phyloP scores from a whole-genome alignment of 768 basidiomycete species.

The Leccinum ochraceum region DNA sequence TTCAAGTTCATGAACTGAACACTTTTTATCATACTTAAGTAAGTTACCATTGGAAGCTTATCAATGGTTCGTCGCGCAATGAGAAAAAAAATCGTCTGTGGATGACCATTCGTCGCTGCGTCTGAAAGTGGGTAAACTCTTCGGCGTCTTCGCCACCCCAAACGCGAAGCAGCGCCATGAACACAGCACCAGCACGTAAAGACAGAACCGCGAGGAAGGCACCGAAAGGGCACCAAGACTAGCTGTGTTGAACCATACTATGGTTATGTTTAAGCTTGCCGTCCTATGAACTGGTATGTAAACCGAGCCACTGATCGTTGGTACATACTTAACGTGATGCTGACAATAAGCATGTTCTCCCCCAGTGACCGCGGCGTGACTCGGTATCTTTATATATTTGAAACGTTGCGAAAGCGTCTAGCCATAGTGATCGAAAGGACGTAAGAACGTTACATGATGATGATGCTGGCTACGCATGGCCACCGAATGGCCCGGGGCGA shows the following conservation, averaged over 20 bases:
- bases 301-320: not conserved
- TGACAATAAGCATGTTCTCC: too few relatives aligned
- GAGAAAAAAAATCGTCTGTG: not conserved
- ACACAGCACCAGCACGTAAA: not conserved
- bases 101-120: not conserved
- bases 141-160: not conserved
- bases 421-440: not conserved
- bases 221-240: not conserved
- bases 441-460: conserved; percentile 6
- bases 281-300: not conserved
- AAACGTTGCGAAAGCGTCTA: not conserved
- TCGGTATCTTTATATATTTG: not conserved
- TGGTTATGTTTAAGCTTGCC: not conserved
- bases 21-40: not conserved
- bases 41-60: not conserved
- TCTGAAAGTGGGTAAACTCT: not conserved
- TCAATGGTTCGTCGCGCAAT: not conserved
- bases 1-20: not conserved
- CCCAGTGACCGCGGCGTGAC: not conserved
- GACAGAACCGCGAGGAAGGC: not conserved
- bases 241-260: not conserved
- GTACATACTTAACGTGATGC: not conserved
- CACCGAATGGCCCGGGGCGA: not conserved
- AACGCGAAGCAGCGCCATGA: not conserved
- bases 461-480: not conserved